Conservation (phyloP, 2,329 filamentous ascomycete species). For the Cytospora mali region DNA sequence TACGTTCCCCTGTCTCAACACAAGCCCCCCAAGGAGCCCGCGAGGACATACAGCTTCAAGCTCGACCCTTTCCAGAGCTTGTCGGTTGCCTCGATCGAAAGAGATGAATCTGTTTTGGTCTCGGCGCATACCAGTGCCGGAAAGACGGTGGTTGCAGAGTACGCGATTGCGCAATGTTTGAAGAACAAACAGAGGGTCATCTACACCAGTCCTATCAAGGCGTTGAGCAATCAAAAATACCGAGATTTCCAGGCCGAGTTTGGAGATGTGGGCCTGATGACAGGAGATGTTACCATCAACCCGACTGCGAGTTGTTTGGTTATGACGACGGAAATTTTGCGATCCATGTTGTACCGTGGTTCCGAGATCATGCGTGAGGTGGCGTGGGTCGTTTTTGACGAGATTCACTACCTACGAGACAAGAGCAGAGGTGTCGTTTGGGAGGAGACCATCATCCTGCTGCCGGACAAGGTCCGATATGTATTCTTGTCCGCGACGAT, state of each 20-base stretch:
- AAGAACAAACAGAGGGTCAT: slow-evolving; percentile 98
- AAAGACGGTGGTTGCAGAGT: slow-evolving; percentile 98
- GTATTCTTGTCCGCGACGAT: slow-evolving; percentile 98
- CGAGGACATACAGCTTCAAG: slow-evolving; percentile 82
- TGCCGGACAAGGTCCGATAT: slow-evolving; percentile 98
- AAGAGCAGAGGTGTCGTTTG: slow-evolving; percentile 94
- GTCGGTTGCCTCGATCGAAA: slow-evolving; percentile 90
- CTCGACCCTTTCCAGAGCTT: slow-evolving; percentile 97
- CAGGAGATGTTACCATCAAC: slow-evolving; percentile 98
- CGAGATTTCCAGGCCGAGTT: slow-evolving; percentile 95
- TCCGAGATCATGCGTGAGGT: slow-evolving; percentile 99
- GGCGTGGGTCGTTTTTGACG: slow-evolving; percentile 97
- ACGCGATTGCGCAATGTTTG: slow-evolving; percentile 95
- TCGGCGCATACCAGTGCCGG: slow-evolving; percentile 97
- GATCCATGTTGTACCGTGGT: slow-evolving; percentile 96
- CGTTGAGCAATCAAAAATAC: slow-evolving; percentile 97
- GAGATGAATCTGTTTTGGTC: slow-evolving; percentile 93
- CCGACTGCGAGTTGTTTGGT: slow-evolving; percentile 96
- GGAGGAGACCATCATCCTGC: slow-evolving; percentile 98
- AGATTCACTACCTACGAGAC: slow-evolving; percentile 98
- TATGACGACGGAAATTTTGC: slow-evolving; percentile 99
- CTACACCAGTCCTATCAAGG: slow-evolving; percentile 99
- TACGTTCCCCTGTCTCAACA: slow-evolving; percentile 95
- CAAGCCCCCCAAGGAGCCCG: slow-evolving; percentile 84
- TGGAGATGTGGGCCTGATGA: slow-evolving; percentile 97